Base-by-base conservation (phyloP, 352 stramenopile genomes). In the Pythium myriotylum region DNA sequence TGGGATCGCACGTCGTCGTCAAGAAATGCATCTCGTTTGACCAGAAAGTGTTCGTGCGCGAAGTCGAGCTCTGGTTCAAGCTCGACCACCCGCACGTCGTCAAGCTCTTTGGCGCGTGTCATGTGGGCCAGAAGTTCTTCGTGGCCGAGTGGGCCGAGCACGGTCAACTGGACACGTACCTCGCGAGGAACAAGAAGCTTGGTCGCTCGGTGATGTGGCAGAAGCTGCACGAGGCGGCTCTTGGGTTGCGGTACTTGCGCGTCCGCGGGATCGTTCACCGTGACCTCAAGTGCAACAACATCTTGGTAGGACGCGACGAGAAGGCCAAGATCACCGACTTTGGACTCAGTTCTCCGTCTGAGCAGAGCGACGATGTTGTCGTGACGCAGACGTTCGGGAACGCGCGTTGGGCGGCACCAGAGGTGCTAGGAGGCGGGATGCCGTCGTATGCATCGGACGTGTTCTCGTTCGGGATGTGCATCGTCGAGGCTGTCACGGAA, bases 181-280 rank as follows among this genome's bases (percentile, higher is more conserved):
- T 88, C 20, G n/a, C 13, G 20, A 46, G 19, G 48, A 62, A n/a
- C 45, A 59, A 17, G 2, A 39, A 70, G 29, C 67, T 58, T 40
- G 61, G 46, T 56, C 26, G 57, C 13, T 35, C 29, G 5, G 45
- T 63, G 20, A 37, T 76, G 12, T 75, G 67, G 63, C 53, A 43
- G 1, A 53, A 58, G 1, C 71, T 88, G 24, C 70, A 79, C 52
- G 64, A 86, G 40, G 72, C 74, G 0, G 70, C 74, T 2, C 33
- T 83, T 17, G 89, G 84, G 0, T 58, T 97, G 4, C 50, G 65
- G 27, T 95, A 92, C 49, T 67, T 97, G 14, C 88, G 97, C 62
- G 46, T 46, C 14, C 56, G 72, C 26, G 63, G 59, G 5, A 61
- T 82, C 26, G 63, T 95, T 12, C 59, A 67, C 17, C 46, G 59